Base-by-base conservation (phyloP, 345 rosid genomes). In the Theobroma cacao region DNA sequence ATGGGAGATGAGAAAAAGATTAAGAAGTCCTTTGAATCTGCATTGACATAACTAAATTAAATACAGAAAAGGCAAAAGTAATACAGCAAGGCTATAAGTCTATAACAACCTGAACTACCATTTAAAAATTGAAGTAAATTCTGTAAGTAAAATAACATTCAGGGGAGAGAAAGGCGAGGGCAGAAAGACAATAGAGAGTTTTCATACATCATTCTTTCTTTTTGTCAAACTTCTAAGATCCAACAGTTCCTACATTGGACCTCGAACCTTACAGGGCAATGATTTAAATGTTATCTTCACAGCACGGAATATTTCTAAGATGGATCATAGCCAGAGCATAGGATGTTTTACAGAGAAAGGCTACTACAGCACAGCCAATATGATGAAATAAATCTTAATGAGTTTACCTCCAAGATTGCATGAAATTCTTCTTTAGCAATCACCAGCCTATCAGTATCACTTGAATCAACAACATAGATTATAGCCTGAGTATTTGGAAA, bases 401-500 rank as follows among this genome's bases (percentile, higher is more conserved):
- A 70, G 52, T 30, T 34, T 87, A 92, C 96, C 96, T 92, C 92
- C 80, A 92, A 80, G 78, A 92, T 89, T 74, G 94, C 90, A 82
- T 92, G 96, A 83, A 92, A 92, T 79, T 92, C 96, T 18, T 92
- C 96, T 85, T 89, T 92, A 45, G 96, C 96, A 79, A 87, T 88
- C 56, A 71, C 84, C 59, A 92, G 85, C 82, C 96, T 88, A 67
- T 92, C 94, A 20, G 89, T 88, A 70, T 92, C 96, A 81, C 96
- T 90, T 71, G 96, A 92, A 86, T 92, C 97, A 72, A 92, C 87
- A 20, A 92, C 97, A 77, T 92, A 92, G 45, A 92, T 90, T 61
- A 92, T 84, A 66, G 92, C 96, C 71, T 92, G 96, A 38, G 96
- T 90, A 75, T 92, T 92, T 70, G 96, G 96, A 73, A 92, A 92